Evolutionary conservation across 345 rosid genomes (phyloP).

Genomic region (Adansonia digitata): DNA sequence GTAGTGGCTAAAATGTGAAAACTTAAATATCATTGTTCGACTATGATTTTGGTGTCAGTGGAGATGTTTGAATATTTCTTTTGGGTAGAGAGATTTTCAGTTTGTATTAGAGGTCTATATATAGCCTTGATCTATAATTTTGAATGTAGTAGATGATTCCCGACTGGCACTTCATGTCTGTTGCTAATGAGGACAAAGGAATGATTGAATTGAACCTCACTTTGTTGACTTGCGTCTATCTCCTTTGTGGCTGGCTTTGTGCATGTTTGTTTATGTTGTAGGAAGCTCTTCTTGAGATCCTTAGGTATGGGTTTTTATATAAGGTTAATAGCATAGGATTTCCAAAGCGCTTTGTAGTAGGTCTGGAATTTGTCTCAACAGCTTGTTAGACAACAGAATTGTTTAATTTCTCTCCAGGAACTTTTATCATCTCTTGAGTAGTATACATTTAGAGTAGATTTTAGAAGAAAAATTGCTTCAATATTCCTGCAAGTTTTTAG

Average conservation of each 20-base stretch:
- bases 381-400: not conserved
- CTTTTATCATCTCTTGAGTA: not conserved
- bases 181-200: constrained; percentile 23
- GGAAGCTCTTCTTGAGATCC: constrained; percentile 8
- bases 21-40: constrained; percentile 1
- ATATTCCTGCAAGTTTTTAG: not conserved
- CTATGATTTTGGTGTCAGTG: not conserved
- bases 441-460: not conserved
- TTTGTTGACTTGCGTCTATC: constrained; percentile 32
- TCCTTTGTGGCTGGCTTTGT: constrained; percentile 12
- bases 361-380: not conserved
- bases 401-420: not conserved
- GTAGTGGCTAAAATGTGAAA: constrained; percentile 33
- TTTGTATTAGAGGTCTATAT: not conserved
- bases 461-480: constrained; percentile 1
- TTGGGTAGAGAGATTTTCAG: not conserved
- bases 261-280: constrained; percentile 1
- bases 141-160: constrained; percentile 30
- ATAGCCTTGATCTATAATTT: constrained; percentile 22
- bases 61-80: not conserved
- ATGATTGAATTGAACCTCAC: constrained; percentile 30
- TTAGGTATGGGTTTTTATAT: not conserved
- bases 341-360: not conserved
- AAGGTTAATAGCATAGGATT: not conserved
- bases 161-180: constrained; percentile 24